Percentiles rank a stretch among this genome's conserved stretches.
Conservation (phyloP, 2,329 filamentous ascomycete genomes). For the Aspergillus novofumigatus region DNA sequence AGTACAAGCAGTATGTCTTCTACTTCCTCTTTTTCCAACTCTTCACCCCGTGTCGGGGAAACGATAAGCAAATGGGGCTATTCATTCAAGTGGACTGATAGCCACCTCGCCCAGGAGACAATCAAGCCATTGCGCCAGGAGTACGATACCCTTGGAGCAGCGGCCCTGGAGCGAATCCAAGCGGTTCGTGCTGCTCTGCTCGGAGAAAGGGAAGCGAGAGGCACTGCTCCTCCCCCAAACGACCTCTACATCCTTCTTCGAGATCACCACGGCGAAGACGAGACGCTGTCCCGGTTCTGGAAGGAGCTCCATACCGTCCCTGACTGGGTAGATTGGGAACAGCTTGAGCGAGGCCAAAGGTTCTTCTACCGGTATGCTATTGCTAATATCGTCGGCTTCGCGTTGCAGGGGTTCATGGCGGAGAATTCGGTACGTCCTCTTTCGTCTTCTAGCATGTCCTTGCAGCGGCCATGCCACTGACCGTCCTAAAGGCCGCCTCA, state of each 20-base stretch:
- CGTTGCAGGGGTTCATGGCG: constrained; percentile 18
- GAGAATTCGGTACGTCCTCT: constrained; percentile 17
- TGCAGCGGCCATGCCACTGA: neutral
- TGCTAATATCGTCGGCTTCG: constrained; percentile 18
- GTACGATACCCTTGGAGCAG: constrained; percentile 12
- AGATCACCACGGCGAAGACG: constrained; percentile 54
- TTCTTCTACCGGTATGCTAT: constrained; percentile 71
- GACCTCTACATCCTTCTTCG: constrained; percentile 61
- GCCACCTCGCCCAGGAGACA: constrained; percentile 7
- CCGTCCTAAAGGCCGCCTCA: constrained; percentile 49
- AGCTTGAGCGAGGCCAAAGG: constrained; percentile 67
- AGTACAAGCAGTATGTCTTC: neutral
- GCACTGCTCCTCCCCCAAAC: neutral
- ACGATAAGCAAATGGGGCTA: constrained; percentile 15
- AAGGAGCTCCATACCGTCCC: constrained; percentile 60
- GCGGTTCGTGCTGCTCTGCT: constrained; percentile 6
- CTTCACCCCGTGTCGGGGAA: constrained; percentile 1
- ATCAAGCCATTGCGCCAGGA: constrained; percentile 14
- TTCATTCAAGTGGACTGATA: constrained; percentile 13
- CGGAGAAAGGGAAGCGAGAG: constrained; percentile 7
- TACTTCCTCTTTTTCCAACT: neutral
- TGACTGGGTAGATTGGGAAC: constrained; percentile 70
- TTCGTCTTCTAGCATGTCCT: neutral
- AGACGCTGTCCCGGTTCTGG: constrained; percentile 57
- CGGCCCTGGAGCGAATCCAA: constrained; percentile 12